phyloP scores from a whole-genome alignment of 2,329 filamentous ascomycete species.

The Monilinia aucupariae region DNA sequence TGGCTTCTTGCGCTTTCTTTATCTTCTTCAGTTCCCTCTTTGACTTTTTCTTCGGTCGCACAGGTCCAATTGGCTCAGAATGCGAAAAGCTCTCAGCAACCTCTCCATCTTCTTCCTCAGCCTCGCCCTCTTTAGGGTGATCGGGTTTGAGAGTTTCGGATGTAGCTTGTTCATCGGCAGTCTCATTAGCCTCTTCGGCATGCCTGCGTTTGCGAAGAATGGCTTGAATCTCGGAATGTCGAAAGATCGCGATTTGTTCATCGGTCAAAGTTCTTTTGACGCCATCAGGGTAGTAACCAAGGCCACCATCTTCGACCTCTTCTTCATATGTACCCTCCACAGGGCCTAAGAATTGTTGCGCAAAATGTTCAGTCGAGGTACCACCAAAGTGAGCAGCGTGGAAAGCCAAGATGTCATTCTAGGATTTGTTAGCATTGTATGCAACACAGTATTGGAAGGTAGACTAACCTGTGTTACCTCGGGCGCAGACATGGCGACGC shows the following conservation, averaged over 20 bases:
- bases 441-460: not conserved
- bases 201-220: constrained; percentile 51
- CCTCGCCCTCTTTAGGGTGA: constrained; percentile 2
- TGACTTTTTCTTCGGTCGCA: constrained; percentile 13
- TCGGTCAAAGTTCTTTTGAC: constrained; percentile 85
- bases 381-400: constrained; percentile 31
- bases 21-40: constrained; percentile 24
- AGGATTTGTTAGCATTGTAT: not conserved
- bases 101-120: constrained; percentile 23
- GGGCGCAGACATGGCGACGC: constrained; percentile 15
- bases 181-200: constrained; percentile 24
- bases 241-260: constrained; percentile 83
- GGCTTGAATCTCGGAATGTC: constrained; percentile 77
- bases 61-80: constrained; percentile 17
- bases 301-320: constrained; percentile 53
- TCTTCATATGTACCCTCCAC: constrained; percentile 46
- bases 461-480: constrained; percentile 10
- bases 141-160: not conserved
- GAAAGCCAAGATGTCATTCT: constrained; percentile 32
- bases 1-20: constrained; percentile 23
- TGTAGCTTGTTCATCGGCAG: constrained; percentile 7
- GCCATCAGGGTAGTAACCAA: constrained; percentile 84
- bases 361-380: constrained; percentile 50
- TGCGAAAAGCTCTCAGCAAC: constrained; percentile 9
- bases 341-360: constrained; percentile 40